Percentiles rank a stretch among this genome's conserved stretches.
Conservation (phyloP, 108 stramenopile genomes). For the Cyclotella sp. region DNA sequence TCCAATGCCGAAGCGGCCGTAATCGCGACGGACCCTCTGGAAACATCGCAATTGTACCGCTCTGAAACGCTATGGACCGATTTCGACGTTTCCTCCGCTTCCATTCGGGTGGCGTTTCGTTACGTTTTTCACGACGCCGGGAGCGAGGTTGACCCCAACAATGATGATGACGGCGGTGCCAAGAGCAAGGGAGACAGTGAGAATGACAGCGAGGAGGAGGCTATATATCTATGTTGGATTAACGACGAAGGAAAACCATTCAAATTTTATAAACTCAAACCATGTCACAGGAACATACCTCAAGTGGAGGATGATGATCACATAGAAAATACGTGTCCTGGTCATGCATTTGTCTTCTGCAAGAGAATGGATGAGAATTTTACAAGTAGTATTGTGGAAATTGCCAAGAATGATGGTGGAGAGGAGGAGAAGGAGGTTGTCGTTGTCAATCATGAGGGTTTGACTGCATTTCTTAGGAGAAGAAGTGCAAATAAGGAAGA, state of each 20-base stretch:
- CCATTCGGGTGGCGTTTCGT: conserved; percentile 48
- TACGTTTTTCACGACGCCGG: conserved; percentile 11
- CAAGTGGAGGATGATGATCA: conserved; percentile 55
- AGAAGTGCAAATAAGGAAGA: neutral
- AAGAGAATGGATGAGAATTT: conserved; percentile 10
- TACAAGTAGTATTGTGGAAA: neutral
- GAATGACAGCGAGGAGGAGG: neutral
- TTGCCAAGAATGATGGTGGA: neutral
- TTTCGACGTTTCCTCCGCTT: neutral
- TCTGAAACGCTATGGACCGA: conserved; percentile 1
- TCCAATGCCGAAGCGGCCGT: neutral
- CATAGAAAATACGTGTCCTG: conserved; percentile 65
- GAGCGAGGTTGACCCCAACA: neutral
- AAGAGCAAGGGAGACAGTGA: neutral
- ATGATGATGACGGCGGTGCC: neutral
- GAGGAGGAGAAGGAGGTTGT: neutral
- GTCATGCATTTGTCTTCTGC: conserved; percentile 81
- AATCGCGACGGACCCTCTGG: neutral
- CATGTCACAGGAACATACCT: neutral
- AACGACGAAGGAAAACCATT: conserved; percentile 31
- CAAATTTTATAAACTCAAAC: conserved; percentile 28
- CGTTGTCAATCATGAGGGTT: neutral
- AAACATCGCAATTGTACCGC: neutral
- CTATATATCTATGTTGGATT: conserved; percentile 43
- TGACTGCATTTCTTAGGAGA: neutral